phyloP scores from a whole-genome alignment of 2,329 filamentous ascomycete genomes.

The Elsinoe batatas region DNA sequence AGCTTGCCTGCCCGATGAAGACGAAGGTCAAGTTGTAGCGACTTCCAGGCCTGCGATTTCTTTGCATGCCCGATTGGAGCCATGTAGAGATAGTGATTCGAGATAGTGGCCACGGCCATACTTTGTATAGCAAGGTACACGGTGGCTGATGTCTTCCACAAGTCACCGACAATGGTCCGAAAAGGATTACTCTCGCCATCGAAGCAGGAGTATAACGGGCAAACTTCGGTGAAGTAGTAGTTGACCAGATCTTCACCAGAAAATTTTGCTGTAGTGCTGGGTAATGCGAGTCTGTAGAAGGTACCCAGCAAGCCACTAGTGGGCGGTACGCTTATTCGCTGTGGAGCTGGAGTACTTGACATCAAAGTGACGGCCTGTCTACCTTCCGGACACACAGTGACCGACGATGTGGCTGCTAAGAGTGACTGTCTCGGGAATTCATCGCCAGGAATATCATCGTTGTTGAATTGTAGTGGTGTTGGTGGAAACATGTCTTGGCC shows the following conservation, averaged over 20 bases:
- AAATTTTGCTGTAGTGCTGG: conserved; percentile 23
- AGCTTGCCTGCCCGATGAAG: conserved; percentile 33
- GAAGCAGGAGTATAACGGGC: conserved; percentile 51
- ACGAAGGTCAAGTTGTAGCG: conserved; percentile 38
- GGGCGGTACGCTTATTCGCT: background rate
- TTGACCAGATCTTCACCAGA: conserved; percentile 41
- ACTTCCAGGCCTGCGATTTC: conserved; percentile 43
- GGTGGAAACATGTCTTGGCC: background rate
- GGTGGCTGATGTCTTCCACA: conserved; percentile 49
- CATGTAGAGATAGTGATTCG: conserved; percentile 48
- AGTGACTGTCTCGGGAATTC: background rate
- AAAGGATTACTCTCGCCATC: conserved; percentile 53
- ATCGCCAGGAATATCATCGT: background rate
- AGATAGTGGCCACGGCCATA: conserved; percentile 52
- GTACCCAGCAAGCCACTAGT: background rate
- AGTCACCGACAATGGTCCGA: conserved; percentile 45
- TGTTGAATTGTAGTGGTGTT: background rate
- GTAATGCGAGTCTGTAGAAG: conserved; percentile 21
- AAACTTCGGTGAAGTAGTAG: conserved; percentile 55
- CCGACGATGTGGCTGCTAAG: background rate
- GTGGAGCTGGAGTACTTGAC: background rate
- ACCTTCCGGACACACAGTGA: background rate
- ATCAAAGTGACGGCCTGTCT: background rate
- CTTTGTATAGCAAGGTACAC: conserved; percentile 53
- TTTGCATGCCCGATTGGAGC: conserved; percentile 40